Base-by-base conservation (phyloP, 208 protist species). In the Trypanosoma melophagium region DNA sequence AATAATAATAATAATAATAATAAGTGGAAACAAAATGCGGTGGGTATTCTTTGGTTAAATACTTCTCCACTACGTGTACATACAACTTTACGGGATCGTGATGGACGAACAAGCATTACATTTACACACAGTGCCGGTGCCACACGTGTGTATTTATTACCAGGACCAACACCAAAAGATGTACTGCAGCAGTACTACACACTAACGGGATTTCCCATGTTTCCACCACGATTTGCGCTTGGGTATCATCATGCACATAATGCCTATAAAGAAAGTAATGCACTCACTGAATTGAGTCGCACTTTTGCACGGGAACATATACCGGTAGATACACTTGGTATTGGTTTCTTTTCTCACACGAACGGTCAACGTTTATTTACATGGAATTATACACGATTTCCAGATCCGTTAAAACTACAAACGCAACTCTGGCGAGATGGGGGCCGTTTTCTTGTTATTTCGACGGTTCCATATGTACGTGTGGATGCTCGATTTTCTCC, bases 401-500 rank as follows among this genome's bases (percentile, higher is more conserved):
- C 96, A n/a, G 84, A 93, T 21, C 94, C 97, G 24, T 60, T 83
- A 31, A 22, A 44, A 13, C 89, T 99, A 90, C 90, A 97, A 72
- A 42, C 92, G 9, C 56, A 76, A 10, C 25, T 86, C 0, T 79
- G 98, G 53, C 80, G 77, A 9, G 19, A 53, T 31, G 95, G 93
- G 16, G 87, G 95, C 3, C 76, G 87, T 57, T 86, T 96, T 76
- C 76, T 99, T 67, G 89, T 99, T n/a, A 92, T 91, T 14, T 99
- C 98, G 68, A 84, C 97, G 8, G 96, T 98, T 53, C 98, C 98
- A 24, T 97, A 99, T 60, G 95, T 99, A 71, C 98, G 98, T 71
- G 60, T 82, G 12, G 86, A 74, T 49, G 40, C 31, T 7, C 79
- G 65, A 61, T 97, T 89, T 31, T 77, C 85, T 4, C 67, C 97